Evolutionary conservation across 257 asterid genomes (phyloP), one percentile per base, ranked within the genome.

Genomic region (Cordia subcordata): DNA sequence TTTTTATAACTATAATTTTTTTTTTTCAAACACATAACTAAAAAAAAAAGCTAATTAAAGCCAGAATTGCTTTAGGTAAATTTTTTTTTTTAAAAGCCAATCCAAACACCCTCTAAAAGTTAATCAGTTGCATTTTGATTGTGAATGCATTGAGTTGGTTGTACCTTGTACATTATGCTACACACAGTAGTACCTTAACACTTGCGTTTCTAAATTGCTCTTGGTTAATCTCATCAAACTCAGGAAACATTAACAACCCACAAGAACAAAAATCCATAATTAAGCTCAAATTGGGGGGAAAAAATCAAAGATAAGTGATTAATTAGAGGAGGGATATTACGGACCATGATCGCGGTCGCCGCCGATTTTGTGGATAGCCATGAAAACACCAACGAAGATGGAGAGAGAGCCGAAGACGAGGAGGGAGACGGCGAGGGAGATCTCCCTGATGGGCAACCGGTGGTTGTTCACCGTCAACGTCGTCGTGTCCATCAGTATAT

Each of bases 321-420:
- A 8, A 40, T 0, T 9, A 49, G n/a, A n/a, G n/a, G 51, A 58
- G 51, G 1, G 13, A 68, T 52, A 42, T 39, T 52, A 38, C 16
- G 12, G 71, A 91, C 98, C 98, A 77, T 93, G 99, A 68, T 97
- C 87, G 21, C 81, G 79, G 74, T 93, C 99, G 44, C 99, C 99
- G 54, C 99, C 99, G 75, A 93, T 82, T 69, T 59, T 45, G 72
- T 88, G 81, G 73, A 72, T 79, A 50, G 99, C 91, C 99, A 93
- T 93, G 75, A 72, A 15, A 69, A 80, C 13, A 37, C 97, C 97
- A 53, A 85, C 61, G 55, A 88, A 69, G 72, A 93, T 83, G 10
- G 82, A 93, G 15, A 86, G 72, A 61, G 81, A 60, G 61, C 99
- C 99, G 72, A 88, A 85, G 21, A 93, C 94, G 63, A 88, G 85